Conservation (phyloP, 31 red algal genomes). For the Asparagopsis taxiformis region DNA sequence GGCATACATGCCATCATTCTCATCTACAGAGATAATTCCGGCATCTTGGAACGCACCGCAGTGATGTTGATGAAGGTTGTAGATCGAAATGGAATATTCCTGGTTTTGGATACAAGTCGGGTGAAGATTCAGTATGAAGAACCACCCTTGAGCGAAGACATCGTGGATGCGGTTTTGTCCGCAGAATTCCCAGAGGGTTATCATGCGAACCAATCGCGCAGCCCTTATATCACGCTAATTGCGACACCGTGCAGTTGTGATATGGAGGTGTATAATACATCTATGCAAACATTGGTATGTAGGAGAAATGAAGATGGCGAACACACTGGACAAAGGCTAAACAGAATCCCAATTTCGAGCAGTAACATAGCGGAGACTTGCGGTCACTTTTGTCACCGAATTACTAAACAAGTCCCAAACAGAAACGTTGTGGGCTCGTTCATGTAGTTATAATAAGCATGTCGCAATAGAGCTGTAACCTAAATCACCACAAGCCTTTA, state of each 20-base stretch:
- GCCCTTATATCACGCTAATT: not conserved
- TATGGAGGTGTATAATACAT: not conserved
- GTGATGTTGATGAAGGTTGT: not conserved
- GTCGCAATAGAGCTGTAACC: too few species aligned
- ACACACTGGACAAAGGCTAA: too few species aligned
- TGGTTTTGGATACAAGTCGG: not conserved
- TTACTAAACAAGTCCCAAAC: too few species aligned
- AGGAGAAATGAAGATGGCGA: not conserved
- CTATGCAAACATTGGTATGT: not conserved
- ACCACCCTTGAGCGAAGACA: not conserved
- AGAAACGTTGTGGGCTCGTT: too few species aligned
- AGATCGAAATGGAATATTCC: not conserved
- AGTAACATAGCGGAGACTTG: too few species aligned
- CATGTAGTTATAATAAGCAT: too few species aligned
- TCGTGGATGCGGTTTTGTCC: not conserved
- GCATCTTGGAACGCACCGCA: not conserved
- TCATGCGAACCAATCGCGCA: not conserved
- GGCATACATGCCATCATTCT: not conserved
- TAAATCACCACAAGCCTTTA: too few species aligned
- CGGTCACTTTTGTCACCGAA: too few species aligned
- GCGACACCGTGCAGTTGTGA: not conserved
- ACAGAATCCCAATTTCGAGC: too few species aligned
- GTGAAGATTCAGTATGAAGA: not conserved
- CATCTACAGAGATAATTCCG: not conserved
- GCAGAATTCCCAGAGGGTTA: not conserved